A percentile compares a stretch with the other conserved stretches of the same genome.
These are phyloP conservation scores for Fusarium armeniacum DNA, from an alignment of 2,329 filamentous ascomycete genomes.

Conservation along the genomic window DNA sequence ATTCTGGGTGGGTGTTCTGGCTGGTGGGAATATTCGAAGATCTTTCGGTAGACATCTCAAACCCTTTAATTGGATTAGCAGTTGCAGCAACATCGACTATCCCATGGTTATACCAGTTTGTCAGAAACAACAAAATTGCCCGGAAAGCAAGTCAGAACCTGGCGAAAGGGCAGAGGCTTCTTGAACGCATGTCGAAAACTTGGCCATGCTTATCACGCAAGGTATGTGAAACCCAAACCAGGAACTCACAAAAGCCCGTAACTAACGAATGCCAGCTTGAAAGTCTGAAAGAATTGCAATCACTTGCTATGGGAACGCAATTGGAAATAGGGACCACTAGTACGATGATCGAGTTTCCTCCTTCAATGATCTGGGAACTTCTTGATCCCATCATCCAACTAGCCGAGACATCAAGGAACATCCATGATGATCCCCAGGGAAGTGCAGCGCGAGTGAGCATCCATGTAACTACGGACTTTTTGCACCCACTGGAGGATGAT, in stretches of 20 bases:
- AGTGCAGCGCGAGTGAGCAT: constrained; percentile 10
- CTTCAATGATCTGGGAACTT: constrained; percentile 29
- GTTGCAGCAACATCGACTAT: constrained; percentile 26
- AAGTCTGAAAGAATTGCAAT: constrained; percentile 1
- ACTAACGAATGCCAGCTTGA: neutral
- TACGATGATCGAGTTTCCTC: constrained; percentile 14
- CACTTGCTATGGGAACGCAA: neutral
- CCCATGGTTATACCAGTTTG: constrained; percentile 22
- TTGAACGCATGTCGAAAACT: neutral
- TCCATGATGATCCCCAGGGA: neutral
- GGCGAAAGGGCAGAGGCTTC: constrained; percentile 1
- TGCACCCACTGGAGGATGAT: constrained; percentile 21
- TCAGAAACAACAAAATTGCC: constrained; percentile 11
- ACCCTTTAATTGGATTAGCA: constrained; percentile 4
- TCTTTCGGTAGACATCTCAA: constrained; percentile 2
- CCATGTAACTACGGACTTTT: constrained; percentile 27
- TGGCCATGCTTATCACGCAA: constrained; percentile 21
- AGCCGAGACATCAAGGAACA: neutral
- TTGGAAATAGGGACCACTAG: neutral
- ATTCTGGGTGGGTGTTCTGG: constrained; percentile 29
- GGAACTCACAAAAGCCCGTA: fast-evolving
- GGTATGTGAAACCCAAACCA: neutral
- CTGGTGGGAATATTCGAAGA: constrained; percentile 24
- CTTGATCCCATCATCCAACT: constrained; percentile 4
- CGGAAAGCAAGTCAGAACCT: constrained; percentile 8